Evolutionary conservation across 495 filamentous ascomycete genomes (phyloP).

Genomic region (Pyronema omphalodes): DNA sequence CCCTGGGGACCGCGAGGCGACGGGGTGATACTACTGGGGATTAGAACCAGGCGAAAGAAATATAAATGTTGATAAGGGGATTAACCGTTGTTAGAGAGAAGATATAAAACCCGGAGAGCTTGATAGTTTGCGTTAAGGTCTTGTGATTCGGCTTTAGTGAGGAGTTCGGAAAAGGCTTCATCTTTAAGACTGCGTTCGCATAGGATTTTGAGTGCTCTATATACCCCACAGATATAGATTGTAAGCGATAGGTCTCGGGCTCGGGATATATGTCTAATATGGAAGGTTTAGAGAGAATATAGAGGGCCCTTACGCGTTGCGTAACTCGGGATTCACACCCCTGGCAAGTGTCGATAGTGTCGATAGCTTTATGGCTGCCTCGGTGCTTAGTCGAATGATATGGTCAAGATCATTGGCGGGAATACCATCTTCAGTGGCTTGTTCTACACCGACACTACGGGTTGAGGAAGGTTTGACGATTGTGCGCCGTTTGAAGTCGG

Average conservation of each 20-base stretch:
- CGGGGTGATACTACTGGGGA: background rate
- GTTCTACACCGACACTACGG: constrained; percentile 2
- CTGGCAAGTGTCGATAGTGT: background rate
- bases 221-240: background rate
- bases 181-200: background rate
- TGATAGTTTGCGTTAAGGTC: background rate
- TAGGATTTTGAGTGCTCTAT: constrained; percentile 2
- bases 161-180: background rate
- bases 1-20: background rate
- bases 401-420: background rate
- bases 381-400: background rate
- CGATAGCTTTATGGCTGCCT: background rate
- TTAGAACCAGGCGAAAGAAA: background rate
- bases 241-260: background rate
- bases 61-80: background rate
- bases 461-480: background rate
- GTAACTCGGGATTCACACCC: constrained; percentile 3
- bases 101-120: background rate
- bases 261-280: background rate
- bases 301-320: background rate
- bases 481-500: background rate
- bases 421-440: constrained; percentile 4
- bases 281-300: background rate
- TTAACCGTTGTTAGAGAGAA: background rate
- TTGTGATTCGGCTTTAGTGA: background rate